Evolutionary conservation across 139 green algal genomes (phyloP), one percentile per base, ranked within the genome.

Genomic region (Dunaliella primolecta): DNA sequence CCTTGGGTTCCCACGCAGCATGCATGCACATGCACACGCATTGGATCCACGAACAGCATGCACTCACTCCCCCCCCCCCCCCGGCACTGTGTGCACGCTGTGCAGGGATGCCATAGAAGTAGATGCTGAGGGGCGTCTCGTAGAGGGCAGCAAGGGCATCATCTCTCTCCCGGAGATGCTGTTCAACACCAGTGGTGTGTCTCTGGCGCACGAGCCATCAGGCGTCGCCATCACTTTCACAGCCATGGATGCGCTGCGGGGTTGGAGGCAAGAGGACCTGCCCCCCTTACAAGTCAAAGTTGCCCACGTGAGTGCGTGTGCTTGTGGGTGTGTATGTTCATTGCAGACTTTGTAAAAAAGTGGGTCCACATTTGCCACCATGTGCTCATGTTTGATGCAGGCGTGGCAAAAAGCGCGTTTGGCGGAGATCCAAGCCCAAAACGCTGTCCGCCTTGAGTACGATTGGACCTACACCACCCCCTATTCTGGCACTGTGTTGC

Each of bases 381-480:
- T n/a, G n/a, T n/a, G n/a, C n/a, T n/a, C n/a, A n/a, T n/a, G n/a
- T n/a, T n/a, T n/a, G n/a, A 31, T 64, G 75, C 84, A 92, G 83
- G 80, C 91, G 30, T 98, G 94, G 94, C 82, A 92, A 81, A 74
- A 70, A 2, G 76, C 90, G 2, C 87, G 93, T 2, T 70, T 89
- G 34, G 32, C 92, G 24, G 95, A 97, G 46, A 94, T 96, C 36
- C 24, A 92, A 64, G 75, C 82, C 33, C 91, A 96, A 57, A 83
- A 91, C 11, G 93, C 93, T 15, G 81, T 93, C 21, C 81, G 89
- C 1, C 86, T 96, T 56, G 84, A 93, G 21, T 98, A 98, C 88
- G 95, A 98, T 86, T 98, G 95, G 95, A 98, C 95, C 23, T 98
- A 93, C 90, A 98, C 95, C 21, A 97, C 94, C 29, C 85, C 89